Percentiles rank a stretch among this genome's conserved stretches.
phyloP scores from a whole-genome alignment of 2,329 filamentous ascomycete species.

The Aspergillus sergii region DNA sequence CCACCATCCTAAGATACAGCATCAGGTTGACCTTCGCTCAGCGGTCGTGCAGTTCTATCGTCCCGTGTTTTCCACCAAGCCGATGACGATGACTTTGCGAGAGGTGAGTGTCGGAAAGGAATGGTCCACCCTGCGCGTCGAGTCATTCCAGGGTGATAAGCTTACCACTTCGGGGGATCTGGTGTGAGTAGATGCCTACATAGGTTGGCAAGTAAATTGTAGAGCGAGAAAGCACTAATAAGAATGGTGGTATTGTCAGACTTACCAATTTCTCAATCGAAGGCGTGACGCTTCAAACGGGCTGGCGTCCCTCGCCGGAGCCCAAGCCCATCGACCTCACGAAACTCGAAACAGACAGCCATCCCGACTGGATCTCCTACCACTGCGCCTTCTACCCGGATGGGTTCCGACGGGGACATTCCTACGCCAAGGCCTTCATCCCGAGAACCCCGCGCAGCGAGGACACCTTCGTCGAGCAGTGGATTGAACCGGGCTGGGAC shows the following conservation, averaged over 20 bases:
- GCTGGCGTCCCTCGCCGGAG: not conserved
- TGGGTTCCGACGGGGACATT: not conserved
- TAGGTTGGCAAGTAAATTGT: not conserved
- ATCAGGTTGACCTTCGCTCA: not conserved
- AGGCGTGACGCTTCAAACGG: not conserved
- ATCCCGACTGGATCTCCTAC: conserved; percentile 6
- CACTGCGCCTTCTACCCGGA: conserved; percentile 2
- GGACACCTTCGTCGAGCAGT: not conserved
- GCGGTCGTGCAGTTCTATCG: not conserved
- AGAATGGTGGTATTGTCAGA: not conserved
- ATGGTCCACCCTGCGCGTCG: not conserved
- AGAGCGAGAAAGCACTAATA: not conserved
- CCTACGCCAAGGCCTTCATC: not conserved
- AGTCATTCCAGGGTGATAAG: not conserved
- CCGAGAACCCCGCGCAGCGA: not conserved
- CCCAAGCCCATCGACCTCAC: not conserved
- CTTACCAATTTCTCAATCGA: not conserved
- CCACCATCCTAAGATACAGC: not conserved
- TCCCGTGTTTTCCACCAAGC: not conserved
- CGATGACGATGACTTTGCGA: not conserved
- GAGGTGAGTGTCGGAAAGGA: not conserved
- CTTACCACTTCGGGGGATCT: not conserved
- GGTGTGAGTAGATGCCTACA: not conserved
- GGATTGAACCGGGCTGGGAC: conserved; percentile 8
- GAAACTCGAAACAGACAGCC: not conserved